Evolutionary conservation across 768 basidiomycete species (phyloP).

Genomic region (Calvatia gigantea): DNA sequence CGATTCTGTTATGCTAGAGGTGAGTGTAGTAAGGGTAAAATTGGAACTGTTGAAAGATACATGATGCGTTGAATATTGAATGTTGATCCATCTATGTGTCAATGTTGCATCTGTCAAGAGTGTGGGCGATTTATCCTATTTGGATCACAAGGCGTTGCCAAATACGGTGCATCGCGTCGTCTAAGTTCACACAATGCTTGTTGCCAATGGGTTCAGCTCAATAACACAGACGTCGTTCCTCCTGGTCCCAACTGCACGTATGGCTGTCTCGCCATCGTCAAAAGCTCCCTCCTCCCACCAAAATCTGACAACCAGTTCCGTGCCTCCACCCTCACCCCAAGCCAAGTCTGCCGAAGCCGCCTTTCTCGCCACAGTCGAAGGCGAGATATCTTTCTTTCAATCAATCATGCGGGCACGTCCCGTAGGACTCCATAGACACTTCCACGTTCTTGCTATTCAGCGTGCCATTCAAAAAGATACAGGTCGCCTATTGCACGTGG

Average conservation of each 20-base stretch:
- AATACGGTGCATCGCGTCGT: conserved; percentile 4
- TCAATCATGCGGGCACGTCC: conserved; percentile 80
- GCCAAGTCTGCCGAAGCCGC: conserved; percentile 22
- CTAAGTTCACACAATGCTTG: background rate
- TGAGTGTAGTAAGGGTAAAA: no score
- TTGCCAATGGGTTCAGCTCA: background rate
- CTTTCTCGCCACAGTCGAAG: conserved; percentile 71
- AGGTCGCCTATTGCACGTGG: conserved; percentile 51
- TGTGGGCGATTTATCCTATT: background rate
- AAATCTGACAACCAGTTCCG: conserved; percentile 12
- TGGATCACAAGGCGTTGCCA: background rate
- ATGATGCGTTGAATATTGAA: background rate
- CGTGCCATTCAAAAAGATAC: conserved; percentile 72
- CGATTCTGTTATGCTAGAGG: no score
- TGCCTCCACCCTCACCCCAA: conserved; percentile 9
- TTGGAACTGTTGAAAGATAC: no score
- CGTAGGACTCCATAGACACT: conserved; percentile 79
- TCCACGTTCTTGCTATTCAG: conserved; percentile 75
- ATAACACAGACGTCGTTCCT: background rate
- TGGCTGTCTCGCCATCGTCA: conserved; percentile 10
- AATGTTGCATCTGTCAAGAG: no score
- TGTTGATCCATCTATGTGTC: no score
- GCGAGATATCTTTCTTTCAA: conserved; percentile 84
- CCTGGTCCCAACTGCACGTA: background rate
- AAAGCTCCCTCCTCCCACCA: background rate